Evolutionary conservation across 2,329 filamentous ascomycete genomes (phyloP).

Genomic region (Penicillium sp.): DNA sequence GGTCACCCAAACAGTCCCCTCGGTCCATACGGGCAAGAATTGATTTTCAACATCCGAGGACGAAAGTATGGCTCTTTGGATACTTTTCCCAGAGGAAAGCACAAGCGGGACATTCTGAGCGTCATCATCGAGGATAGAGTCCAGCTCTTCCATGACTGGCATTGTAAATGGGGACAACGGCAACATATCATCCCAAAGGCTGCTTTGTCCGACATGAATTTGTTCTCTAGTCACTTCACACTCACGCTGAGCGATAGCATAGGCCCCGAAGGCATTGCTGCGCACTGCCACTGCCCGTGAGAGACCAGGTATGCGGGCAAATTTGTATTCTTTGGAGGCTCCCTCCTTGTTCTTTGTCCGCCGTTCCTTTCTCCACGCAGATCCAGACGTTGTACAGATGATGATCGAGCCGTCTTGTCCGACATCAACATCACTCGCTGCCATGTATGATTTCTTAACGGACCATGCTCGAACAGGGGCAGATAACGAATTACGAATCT

Average conservation of each 20-base stretch:
- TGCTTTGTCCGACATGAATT: constrained; percentile 58
- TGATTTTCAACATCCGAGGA: constrained; percentile 40
- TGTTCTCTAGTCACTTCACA: constrained; percentile 68
- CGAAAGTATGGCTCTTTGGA: constrained; percentile 37
- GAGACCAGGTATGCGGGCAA: constrained; percentile 77
- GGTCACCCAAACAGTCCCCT: constrained; percentile 35
- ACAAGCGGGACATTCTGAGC: constrained; percentile 31
- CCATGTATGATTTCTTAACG: constrained; percentile 72
- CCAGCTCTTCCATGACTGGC: constrained; percentile 40
- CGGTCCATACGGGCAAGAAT: constrained; percentile 22
- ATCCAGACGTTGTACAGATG: constrained; percentile 81
- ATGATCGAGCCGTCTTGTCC: constrained; percentile 92
- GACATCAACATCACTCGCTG: constrained; percentile 75
- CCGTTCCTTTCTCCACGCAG: constrained; percentile 82
- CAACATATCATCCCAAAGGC: constrained; percentile 64
- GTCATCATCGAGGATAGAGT: constrained; percentile 35
- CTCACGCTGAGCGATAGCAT: constrained; percentile 76
- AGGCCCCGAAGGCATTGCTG: constrained; percentile 82
- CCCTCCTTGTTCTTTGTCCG: constrained; percentile 68
- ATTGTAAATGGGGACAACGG: constrained; percentile 60
- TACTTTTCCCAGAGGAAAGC: constrained; percentile 19
- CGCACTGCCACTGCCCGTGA: constrained; percentile 75
- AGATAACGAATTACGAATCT: constrained; percentile 75
- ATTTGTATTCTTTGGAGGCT: constrained; percentile 85
- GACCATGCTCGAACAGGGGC: constrained; percentile 77